Evolutionary conservation across 768 basidiomycete species (phyloP).

Genomic region (Cubamyces sp.): DNA sequence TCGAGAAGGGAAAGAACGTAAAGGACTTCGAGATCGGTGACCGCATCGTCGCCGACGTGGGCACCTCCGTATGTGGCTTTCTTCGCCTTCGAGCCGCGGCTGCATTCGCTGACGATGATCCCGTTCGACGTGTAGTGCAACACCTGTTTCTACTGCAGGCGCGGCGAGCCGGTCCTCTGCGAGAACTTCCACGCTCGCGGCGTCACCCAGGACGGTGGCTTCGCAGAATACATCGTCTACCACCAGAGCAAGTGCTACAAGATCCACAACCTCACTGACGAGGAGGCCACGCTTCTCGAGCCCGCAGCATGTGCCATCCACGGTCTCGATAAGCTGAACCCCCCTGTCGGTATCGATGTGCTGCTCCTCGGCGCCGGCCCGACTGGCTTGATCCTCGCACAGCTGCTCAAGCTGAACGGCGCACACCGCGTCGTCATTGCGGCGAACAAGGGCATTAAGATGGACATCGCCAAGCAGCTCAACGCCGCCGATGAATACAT

Average conservation of each 20-base stretch:
- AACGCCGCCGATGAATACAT: conserved; percentile 85
- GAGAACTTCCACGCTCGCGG: conserved; percentile 85
- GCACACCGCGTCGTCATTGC: conserved; percentile 82
- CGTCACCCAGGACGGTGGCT: conserved; percentile 82
- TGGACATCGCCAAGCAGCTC: conserved; percentile 79
- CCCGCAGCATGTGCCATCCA: conserved; percentile 93
- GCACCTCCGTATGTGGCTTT: conserved; percentile 59
- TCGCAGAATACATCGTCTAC: conserved; percentile 87
- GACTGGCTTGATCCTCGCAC: conserved; percentile 86
- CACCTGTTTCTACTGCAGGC: conserved; percentile 85
- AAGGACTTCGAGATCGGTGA: conserved; percentile 79
- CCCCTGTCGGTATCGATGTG: conserved; percentile 83
- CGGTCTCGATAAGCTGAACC: conserved; percentile 85
- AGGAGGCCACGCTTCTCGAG: conserved; percentile 87
- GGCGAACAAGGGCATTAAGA: conserved; percentile 91
- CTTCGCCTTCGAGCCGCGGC: neutral
- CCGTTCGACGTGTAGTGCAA: conserved; percentile 58
- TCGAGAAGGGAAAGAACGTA: conserved; percentile 81
- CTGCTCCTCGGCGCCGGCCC: conserved; percentile 88
- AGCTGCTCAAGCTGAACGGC: conserved; percentile 86
- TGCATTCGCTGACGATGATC: conserved; percentile 8
- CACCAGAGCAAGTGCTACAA: conserved; percentile 83
- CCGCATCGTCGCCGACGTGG: conserved; percentile 83
- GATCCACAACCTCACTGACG: conserved; percentile 83
- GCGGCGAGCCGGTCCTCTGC: conserved; percentile 79